These are phyloP conservation scores for Mucor plumbeus DNA, from an alignment of 371 early-diverging fungal genomes.

Conservation along the genomic window DNA sequence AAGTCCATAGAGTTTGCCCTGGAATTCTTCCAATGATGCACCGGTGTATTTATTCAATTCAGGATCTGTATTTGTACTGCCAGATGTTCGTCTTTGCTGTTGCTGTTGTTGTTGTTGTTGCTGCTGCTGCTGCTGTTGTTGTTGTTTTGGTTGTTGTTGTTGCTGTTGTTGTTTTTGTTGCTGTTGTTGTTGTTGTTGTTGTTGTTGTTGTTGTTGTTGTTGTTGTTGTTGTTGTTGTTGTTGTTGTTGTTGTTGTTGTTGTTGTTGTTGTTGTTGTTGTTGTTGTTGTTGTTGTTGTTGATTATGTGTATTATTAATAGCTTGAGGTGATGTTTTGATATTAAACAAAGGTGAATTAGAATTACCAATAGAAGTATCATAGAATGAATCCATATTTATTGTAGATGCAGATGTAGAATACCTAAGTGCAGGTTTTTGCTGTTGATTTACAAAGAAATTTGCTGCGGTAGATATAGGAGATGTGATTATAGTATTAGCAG, in stretches of 20 bases:
- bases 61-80: constrained; percentile 19
- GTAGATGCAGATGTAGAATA: neutral
- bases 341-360: neutral
- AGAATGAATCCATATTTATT: neutral
- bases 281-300: neutral
- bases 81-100: constrained; percentile 6
- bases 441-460: neutral
- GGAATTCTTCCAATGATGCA: constrained; percentile 67
- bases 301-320: neutral
- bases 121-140: neutral
- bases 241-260: neutral
- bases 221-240: neutral
- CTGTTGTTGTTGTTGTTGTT: neutral
- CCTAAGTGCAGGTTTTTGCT: neutral
- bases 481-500: neutral
- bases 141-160: constrained; percentile 5
- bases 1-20: constrained; percentile 74
- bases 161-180: too few relatives aligned
- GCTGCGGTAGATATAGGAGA: neutral
- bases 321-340: neutral
- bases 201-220: constrained; percentile 3
- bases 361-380: neutral
- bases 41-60: constrained; percentile 56
- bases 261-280: neutral
- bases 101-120: neutral